These are phyloP conservation scores for Saccharomycopsis babjevae DNA, from an alignment of 805 yeast genomes.

Conservation along the genomic window DNA sequence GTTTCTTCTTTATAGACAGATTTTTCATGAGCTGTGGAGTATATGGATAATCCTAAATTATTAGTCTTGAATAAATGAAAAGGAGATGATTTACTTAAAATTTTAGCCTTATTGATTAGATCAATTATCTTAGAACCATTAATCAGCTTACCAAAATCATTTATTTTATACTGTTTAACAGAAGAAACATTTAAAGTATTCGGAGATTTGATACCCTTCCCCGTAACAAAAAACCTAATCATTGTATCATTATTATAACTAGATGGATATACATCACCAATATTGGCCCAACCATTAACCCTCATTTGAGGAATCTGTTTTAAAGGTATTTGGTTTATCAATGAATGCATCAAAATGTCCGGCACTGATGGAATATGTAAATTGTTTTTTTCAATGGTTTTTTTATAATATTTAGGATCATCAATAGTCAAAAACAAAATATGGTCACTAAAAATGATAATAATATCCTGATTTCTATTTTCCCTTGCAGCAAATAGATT, in stretches of 20 bases:
- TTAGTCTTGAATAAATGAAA: conserved; percentile 68
- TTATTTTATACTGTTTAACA: conserved; percentile 23
- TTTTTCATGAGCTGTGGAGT: conserved; percentile 62
- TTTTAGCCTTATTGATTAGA: conserved; percentile 54
- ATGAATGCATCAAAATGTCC: conserved; percentile 81
- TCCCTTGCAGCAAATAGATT: conserved; percentile 24
- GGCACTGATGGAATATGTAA: conserved; percentile 50
- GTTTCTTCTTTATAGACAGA: conserved; percentile 42
- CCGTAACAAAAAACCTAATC: conserved; percentile 18
- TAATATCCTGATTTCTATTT: conserved; percentile 36
- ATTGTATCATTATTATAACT: conserved; percentile 26
- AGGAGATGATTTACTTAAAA: conserved; percentile 70
- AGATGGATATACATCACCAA: conserved; percentile 44
- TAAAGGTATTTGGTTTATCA: conserved; percentile 76
- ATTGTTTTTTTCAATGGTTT: conserved; percentile 1
- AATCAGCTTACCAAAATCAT: conserved; percentile 21
- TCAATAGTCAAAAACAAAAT: conserved; percentile 51
- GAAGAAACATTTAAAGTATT: conserved; percentile 2
- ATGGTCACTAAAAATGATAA: conserved; percentile 75
- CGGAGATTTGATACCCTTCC: conserved; percentile 20
- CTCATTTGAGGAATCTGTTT: conserved; percentile 54
- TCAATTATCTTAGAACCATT: conserved; percentile 39
- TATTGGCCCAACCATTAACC: conserved; percentile 59
- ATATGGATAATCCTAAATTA: conserved; percentile 33
- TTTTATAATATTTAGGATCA: conserved; percentile 32